phyloP scores from a whole-genome alignment of 2,329 filamentous ascomycete species.

The Colletotrichum kahawae region DNA sequence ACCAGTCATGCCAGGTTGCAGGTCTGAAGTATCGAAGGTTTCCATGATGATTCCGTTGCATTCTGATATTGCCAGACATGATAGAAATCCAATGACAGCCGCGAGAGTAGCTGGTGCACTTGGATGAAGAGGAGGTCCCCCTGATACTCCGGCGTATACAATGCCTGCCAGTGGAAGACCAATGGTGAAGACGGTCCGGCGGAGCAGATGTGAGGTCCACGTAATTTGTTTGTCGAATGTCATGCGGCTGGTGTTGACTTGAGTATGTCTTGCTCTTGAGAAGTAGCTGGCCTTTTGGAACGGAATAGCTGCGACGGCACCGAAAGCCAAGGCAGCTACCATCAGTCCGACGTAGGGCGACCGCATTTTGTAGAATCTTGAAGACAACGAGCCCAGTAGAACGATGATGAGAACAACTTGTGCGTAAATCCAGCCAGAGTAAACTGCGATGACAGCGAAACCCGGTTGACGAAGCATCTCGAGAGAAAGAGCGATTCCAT shows the following conservation, averaged over 20 bases:
- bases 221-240: slow-evolving; percentile 67
- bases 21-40: slow-evolving; percentile 79
- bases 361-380: slow-evolving; percentile 67
- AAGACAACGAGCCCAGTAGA: slow-evolving; percentile 74
- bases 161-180: slow-evolving; percentile 70
- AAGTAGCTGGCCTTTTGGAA: slow-evolving; percentile 75
- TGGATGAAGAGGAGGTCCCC: slow-evolving; percentile 64
- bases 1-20: slow-evolving; percentile 73
- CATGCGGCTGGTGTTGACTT: slow-evolving; percentile 68
- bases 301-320: slow-evolving; percentile 72
- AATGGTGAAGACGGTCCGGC: slow-evolving; percentile 70
- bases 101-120: slow-evolving; percentile 72
- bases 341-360: slow-evolving; percentile 71
- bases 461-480: slow-evolving; percentile 78
- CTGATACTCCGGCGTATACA: slow-evolving; percentile 70
- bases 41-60: slow-evolving; percentile 82
- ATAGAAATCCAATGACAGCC: slow-evolving; percentile 70
- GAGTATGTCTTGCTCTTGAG: slow-evolving; percentile 65
- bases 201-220: slow-evolving; percentile 76
- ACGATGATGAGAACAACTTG: slow-evolving; percentile 77
- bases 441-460: slow-evolving; percentile 74
- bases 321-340: slow-evolving; percentile 69
- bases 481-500: slow-evolving; percentile 68
- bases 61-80: slow-evolving; percentile 75
- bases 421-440: slow-evolving; percentile 79